Evolutionary conservation across 352 stramenopile genomes (phyloP).

Genomic region (Globisporangium orthogonon): DNA sequence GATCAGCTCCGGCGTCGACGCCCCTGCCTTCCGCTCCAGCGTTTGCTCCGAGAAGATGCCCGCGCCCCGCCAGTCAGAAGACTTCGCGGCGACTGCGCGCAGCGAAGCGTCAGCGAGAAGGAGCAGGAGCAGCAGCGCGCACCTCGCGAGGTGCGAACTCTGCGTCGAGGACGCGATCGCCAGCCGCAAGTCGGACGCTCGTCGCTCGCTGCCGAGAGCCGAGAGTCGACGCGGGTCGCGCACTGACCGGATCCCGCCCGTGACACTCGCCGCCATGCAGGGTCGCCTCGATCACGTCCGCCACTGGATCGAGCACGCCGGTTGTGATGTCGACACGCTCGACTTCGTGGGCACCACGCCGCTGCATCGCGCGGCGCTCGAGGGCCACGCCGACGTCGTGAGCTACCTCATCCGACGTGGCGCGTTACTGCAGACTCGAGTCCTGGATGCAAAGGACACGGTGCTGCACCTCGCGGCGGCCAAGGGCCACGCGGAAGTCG

Average conservation of each 20-base stretch:
- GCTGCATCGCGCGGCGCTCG: conserved; percentile 13
- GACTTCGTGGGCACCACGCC: conserved; percentile 11
- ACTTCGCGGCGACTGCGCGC: background rate
- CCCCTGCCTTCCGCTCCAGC: too few relatives aligned
- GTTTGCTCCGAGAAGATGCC: background rate
- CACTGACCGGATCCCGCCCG: background rate
- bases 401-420: conserved; percentile 20
- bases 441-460: conserved; percentile 19
- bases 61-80: background rate
- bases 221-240: conserved; percentile 1
- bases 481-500: conserved; percentile 19
- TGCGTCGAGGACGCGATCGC: background rate
- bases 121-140: background rate
- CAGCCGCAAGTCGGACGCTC: background rate
- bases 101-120: background rate
- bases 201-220: background rate
- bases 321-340: conserved; percentile 11
- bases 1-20: background rate
- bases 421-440: conserved; percentile 15
- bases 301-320: conserved; percentile 18
- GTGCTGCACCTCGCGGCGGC: conserved; percentile 32
- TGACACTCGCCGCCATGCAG: conserved; percentile 14
- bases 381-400: conserved; percentile 21
- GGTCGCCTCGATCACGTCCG: conserved; percentile 15
- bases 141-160: background rate